Conservation (phyloP, 345 rosid species). For the Brassica rapa region DNA sequence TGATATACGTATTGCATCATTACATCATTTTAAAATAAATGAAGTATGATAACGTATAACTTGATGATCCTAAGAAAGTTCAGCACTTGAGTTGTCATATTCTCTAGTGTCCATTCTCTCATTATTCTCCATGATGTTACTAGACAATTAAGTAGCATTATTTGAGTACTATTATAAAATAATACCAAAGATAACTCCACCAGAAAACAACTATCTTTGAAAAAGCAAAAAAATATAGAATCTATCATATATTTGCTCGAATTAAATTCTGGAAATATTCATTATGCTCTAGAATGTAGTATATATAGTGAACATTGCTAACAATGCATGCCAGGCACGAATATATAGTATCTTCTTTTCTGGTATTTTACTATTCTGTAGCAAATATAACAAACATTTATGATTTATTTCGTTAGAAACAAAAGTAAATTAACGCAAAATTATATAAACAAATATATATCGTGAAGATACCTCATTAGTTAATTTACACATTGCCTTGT, state of each 20-base stretch:
- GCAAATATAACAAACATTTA: neutral
- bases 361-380: neutral
- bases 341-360: conserved; percentile 20
- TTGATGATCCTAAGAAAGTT: conserved; percentile 33
- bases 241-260: conserved; percentile 6
- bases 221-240: conserved; percentile 9
- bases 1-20: neutral
- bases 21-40: conserved; percentile 15
- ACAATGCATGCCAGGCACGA: conserved; percentile 13
- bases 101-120: conserved; percentile 44
- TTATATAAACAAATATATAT: conserved; percentile 25
- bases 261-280: conserved; percentile 18
- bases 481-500: conserved; percentile 13
- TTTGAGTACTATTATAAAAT: conserved; percentile 10
- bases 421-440: neutral
- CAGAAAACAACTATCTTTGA: conserved; percentile 24
- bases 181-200: conserved; percentile 27
- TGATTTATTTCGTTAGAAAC: conserved; percentile 1
- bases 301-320: neutral
- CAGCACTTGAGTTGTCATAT: conserved; percentile 40
- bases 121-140: conserved; percentile 42
- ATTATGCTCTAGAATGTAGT: conserved; percentile 18
- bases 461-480: conserved; percentile 24
- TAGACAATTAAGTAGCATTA: conserved; percentile 30
- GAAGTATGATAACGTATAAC: neutral